These are phyloP conservation scores for Citeromyces hawaiiensis DNA, from an alignment of 1,139 yeast genomes.

Conservation along the genomic window DNA sequence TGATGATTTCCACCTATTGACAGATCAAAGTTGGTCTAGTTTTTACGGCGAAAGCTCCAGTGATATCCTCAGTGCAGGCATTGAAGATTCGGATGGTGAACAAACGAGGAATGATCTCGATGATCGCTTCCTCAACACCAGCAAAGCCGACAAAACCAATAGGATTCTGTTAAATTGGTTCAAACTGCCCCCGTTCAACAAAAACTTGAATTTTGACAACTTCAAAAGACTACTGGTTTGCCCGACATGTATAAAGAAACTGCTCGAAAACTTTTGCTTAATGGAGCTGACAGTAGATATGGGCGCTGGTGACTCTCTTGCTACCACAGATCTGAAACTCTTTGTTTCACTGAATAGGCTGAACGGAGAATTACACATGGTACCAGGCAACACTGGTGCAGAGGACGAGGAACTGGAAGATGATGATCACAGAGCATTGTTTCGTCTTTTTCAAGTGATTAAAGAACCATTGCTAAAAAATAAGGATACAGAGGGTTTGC, in stretches of 20 bases:
- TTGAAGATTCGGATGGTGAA: neutral
- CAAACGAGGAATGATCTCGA: neutral
- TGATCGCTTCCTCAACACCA: neutral
- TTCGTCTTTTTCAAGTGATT: constrained; percentile 9
- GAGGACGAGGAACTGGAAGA: constrained; percentile 10
- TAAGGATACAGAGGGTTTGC: neutral
- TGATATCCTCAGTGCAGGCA: neutral
- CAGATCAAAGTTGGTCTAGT: neutral
- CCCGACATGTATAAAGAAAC: constrained; percentile 13
- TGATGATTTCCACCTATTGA: neutral
- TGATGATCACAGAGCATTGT: constrained; percentile 12
- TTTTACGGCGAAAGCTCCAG: neutral
- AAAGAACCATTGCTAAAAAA: constrained; percentile 5
- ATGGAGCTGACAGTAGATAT: constrained; percentile 15
- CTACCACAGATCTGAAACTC: constrained; percentile 9
- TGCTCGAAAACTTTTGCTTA: constrained; percentile 12
- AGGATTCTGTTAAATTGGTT: constrained; percentile 16
- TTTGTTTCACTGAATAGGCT: constrained; percentile 14
- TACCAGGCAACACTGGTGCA: constrained; percentile 16
- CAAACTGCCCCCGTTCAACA: constrained; percentile 18
- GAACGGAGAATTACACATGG: constrained; percentile 17
- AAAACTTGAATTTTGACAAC: constrained; percentile 12
- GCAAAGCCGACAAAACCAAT: constrained; percentile 3
- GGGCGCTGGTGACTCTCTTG: constrained; percentile 8
- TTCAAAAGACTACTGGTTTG: constrained; percentile 18